Percentiles rank a stretch among this genome's conserved stretches.
phyloP scores from a whole-genome alignment of 306 rosid species.

The Nissolia schottii region DNA sequence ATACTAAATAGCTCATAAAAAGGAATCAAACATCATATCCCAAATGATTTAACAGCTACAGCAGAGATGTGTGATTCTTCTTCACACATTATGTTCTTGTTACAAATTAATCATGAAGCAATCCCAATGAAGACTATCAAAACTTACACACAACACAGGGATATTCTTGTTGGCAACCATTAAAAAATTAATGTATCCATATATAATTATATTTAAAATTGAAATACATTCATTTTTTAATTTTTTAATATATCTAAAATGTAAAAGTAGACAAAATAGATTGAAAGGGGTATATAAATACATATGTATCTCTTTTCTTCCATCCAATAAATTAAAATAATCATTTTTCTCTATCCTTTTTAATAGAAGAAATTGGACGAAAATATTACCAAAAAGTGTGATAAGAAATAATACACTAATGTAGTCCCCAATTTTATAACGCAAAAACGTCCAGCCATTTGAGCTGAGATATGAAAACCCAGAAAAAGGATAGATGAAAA shows the following conservation, averaged over 20 bases:
- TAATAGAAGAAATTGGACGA: not conserved
- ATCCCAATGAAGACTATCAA: not conserved
- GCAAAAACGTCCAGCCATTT: not conserved
- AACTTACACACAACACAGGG: not conserved
- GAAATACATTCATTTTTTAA: too few relatives aligned
- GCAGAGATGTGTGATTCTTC: too few relatives aligned
- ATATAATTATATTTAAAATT: too few relatives aligned
- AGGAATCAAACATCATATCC: not conserved
- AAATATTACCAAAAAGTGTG: not conserved
- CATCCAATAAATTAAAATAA: not conserved
- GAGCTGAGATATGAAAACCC: not conserved
- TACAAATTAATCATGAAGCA: not conserved
- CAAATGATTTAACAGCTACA: not conserved
- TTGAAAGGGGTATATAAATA: too few relatives aligned
- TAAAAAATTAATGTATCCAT: too few relatives aligned
- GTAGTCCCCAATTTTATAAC: not conserved
- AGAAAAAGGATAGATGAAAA: not conserved
- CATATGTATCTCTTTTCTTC: not conserved
- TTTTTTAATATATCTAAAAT: too few relatives aligned
- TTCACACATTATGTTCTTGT: not conserved
- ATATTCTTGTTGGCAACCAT: not conserved
- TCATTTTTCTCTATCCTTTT: too few relatives aligned
- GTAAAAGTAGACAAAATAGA: too few relatives aligned
- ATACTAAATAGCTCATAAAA: too few relatives aligned
- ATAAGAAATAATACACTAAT: not conserved